These are phyloP conservation scores for Calycina marina DNA, from an alignment of 2,329 filamentous ascomycete genomes.

Conservation along the genomic window DNA sequence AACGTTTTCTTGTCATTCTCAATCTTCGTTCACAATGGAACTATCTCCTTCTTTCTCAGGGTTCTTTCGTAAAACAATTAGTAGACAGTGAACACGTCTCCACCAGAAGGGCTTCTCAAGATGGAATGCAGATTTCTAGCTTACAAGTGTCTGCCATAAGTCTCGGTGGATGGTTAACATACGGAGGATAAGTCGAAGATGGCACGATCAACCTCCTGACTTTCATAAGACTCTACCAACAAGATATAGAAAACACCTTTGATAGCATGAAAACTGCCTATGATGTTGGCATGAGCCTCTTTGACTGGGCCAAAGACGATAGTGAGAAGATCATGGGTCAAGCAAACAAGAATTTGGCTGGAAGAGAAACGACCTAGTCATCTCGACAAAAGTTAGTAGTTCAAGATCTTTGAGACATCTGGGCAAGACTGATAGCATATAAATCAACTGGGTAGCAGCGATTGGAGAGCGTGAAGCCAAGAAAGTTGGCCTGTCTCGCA, in stretches of 20 bases:
- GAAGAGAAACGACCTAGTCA: constrained; percentile 41
- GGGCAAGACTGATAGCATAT: constrained; percentile 4
- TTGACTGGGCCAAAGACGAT: constrained; percentile 42
- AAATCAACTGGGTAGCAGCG: constrained; percentile 50
- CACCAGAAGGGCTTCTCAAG: constrained; percentile 28
- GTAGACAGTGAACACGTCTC: constrained; percentile 12
- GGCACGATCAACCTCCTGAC: constrained; percentile 34
- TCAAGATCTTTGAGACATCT: too few relatives aligned
- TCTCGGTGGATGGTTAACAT: constrained; percentile 59
- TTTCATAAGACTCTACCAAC: constrained; percentile 3
- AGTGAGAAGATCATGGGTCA: constrained; percentile 39
- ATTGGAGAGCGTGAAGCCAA: constrained; percentile 49
- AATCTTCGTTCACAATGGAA: background rate
- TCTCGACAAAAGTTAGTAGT: constrained; percentile 36
- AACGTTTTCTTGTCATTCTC: too few relatives aligned
- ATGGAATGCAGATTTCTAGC: constrained; percentile 61
- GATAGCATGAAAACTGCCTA: constrained; percentile 46
- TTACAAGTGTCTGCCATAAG: constrained; percentile 62
- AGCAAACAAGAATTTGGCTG: constrained; percentile 41
- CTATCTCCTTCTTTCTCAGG: background rate
- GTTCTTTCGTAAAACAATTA: background rate
- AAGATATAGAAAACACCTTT: constrained; percentile 37
- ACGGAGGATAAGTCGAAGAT: constrained; percentile 57
- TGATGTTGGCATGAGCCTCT: constrained; percentile 41
- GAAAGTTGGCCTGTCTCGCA: constrained; percentile 51